phyloP scores from a whole-genome alignment of 495 filamentous ascomycete genomes.

The Daldinia decipiens region DNA sequence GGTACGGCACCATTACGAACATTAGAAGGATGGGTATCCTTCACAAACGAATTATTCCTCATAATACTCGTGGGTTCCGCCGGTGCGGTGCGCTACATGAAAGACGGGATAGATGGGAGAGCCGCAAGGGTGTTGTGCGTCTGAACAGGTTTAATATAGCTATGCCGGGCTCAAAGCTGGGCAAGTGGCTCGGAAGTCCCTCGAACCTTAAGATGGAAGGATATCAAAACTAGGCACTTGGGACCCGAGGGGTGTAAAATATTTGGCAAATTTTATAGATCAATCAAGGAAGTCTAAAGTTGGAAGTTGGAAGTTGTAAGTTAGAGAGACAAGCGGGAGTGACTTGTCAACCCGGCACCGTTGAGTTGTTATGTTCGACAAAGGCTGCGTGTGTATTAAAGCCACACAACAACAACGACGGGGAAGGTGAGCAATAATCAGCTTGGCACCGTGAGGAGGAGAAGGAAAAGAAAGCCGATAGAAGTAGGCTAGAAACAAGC shows the following conservation, averaged over 20 bases:
- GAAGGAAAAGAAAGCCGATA: conserved; percentile 37
- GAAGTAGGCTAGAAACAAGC: conserved; percentile 40
- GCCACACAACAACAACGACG: conserved; percentile 20
- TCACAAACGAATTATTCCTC: conserved; percentile 40
- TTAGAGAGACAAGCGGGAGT: conserved; percentile 12
- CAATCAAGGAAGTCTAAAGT: conserved; percentile 22
- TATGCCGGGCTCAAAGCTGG: conserved; percentile 6
- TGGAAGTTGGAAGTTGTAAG: neutral
- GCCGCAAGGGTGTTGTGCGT: neutral
- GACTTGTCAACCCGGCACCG: conserved; percentile 31
- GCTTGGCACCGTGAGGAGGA: conserved; percentile 27
- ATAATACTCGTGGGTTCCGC: conserved; percentile 30
- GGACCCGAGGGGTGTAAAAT: neutral
- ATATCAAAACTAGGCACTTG: neutral
- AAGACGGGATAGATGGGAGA: conserved; percentile 20
- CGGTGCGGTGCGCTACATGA: conserved; percentile 32
- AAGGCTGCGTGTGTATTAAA: conserved; percentile 33
- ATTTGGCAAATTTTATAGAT: conserved; percentile 24
- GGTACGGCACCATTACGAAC: conserved; percentile 42
- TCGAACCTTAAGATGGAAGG: conserved; percentile 3
- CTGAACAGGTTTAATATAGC: conserved; percentile 18
- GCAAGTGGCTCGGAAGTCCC: conserved; percentile 4
- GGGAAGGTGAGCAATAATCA: conserved; percentile 31
- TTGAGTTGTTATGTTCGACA: conserved; percentile 34
- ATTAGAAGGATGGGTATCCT: conserved; percentile 32